Conservation (phyloP, 2,329 filamentous ascomycete genomes). For the Conoideocrella luteorostrata region DNA sequence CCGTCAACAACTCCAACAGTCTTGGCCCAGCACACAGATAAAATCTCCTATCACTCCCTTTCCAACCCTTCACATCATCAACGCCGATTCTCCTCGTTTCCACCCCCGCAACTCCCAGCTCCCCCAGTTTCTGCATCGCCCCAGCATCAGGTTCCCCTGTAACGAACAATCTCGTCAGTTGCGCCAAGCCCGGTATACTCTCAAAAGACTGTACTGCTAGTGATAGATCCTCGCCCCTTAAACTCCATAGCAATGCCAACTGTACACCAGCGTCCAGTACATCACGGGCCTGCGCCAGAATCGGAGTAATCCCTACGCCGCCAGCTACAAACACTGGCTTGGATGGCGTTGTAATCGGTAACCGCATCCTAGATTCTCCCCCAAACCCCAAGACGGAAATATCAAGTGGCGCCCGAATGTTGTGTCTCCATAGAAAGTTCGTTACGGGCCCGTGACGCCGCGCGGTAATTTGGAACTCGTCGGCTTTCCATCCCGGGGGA, state of each 20-base stretch:
- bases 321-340: constrained; percentile 61
- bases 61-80: constrained; percentile 35
- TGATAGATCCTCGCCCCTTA: constrained; percentile 54
- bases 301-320: constrained; percentile 77
- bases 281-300: constrained; percentile 59
- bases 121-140: constrained; percentile 27
- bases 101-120: constrained; percentile 25
- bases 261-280: constrained; percentile 31
- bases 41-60: constrained; percentile 39
- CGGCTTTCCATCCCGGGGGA: constrained; percentile 30
- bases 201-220: constrained; percentile 56
- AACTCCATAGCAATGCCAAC: constrained; percentile 62
- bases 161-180: constrained; percentile 55
- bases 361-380: constrained; percentile 45
- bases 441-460: constrained; percentile 66
- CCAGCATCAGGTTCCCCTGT: constrained; percentile 37
- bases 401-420: constrained; percentile 48
- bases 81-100: constrained; percentile 31
- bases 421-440: constrained; percentile 53
- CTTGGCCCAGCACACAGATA: constrained; percentile 41
- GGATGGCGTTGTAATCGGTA: constrained; percentile 18
- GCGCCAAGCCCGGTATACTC: constrained; percentile 43
- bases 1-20: constrained; percentile 34
- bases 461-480: constrained; percentile 64
- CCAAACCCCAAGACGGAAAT: constrained; percentile 68